Conservation (phyloP, 345 rosid genomes). For the Arabis hirsuta region DNA sequence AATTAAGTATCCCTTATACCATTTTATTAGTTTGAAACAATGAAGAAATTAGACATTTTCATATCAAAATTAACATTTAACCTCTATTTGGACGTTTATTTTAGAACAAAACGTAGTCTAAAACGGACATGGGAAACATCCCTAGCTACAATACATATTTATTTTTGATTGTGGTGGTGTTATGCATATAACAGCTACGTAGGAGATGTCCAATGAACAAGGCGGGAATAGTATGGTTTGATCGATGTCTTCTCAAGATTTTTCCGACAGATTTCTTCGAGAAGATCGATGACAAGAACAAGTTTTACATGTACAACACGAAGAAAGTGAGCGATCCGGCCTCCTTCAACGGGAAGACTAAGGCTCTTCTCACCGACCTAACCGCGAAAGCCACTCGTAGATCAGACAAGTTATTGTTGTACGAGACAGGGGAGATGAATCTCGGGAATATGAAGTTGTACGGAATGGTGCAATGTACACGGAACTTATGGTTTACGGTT, state of each 20-base stretch:
- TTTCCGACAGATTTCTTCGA: slow-evolving; percentile 49
- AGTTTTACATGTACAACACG: slow-evolving; percentile 44
- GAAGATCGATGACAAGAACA: slow-evolving; percentile 45
- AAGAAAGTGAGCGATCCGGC: slow-evolving; percentile 44
- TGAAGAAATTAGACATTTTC: too few relatives aligned
- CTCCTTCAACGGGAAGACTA: slow-evolving; percentile 47
- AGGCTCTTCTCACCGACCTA: slow-evolving; percentile 44
- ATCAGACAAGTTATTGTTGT: slow-evolving; percentile 5
- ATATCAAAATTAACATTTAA: too few relatives aligned
- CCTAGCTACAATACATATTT: neutral
- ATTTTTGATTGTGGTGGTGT: neutral
- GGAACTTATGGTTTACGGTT: slow-evolving; percentile 43
- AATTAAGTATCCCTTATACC: too few relatives aligned
- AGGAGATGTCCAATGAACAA: slow-evolving; percentile 51
- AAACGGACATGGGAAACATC: too few relatives aligned
- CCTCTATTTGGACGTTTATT: too few relatives aligned
- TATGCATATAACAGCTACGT: slow-evolving; percentile 40
- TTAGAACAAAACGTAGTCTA: too few relatives aligned
- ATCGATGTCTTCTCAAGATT: slow-evolving; percentile 60
- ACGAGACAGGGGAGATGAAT: slow-evolving; percentile 13
- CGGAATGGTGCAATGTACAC: slow-evolving; percentile 60
- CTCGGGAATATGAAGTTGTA: slow-evolving; percentile 41
- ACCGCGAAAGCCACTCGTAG: slow-evolving; percentile 37
- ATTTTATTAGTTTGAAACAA: too few relatives aligned
- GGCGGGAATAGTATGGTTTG: slow-evolving; percentile 53